Evolutionary conservation across 306 rosid species (phyloP), one percentile per base, ranked within the genome.

Genomic region (Sphenostylis stenocarpa): DNA sequence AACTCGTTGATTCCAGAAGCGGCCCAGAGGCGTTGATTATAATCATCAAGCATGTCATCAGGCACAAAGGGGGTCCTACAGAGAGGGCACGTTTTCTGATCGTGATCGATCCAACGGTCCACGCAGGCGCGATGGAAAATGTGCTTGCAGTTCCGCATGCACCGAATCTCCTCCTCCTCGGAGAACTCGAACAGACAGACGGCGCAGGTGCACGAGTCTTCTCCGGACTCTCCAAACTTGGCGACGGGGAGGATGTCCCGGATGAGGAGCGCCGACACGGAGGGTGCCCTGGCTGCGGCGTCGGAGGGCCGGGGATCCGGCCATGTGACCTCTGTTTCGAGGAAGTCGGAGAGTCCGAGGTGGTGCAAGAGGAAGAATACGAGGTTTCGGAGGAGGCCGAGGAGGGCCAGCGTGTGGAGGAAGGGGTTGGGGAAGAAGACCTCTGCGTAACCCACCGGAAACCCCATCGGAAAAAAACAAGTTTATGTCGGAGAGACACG

Each of bases 51-150:
- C 91, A 85, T 87, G 77, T 84, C 86, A 57, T 90, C 90, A 0
- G 97, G 96, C 4, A 94, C 90, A 24, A 94, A 90, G 1, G 89
- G 83, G 26, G 93, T 86, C 79, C 98, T 82, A 72, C 98, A 94
- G 4, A 94, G 88, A 2, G 98, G 98, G 20, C 98, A 94, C 1
- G 97, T 91, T 71, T 87, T 90, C 86, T 90, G 97, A 69, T 94
- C 96, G 13, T 87, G 98, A 73, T 94, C 96, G 87, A 94, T 88
- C 98, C 98, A 94, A 81, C 98, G 93, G 91, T 94, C 98, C 69
- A 94, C 71, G 71, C 98, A 94, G 1, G 83, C 52, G 73, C 91
- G 71, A 82, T 94, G 98, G 75, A 94, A 94, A 73, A 94, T 87
- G 91, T 94, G 98, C 71, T 75, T 86, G 78, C 98, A 94, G 76